Percentiles rank a stretch among this genome's conserved stretches.
Conservation (phyloP, 2,329 filamentous ascomycete species). For the Talaromyces sp. region DNA sequence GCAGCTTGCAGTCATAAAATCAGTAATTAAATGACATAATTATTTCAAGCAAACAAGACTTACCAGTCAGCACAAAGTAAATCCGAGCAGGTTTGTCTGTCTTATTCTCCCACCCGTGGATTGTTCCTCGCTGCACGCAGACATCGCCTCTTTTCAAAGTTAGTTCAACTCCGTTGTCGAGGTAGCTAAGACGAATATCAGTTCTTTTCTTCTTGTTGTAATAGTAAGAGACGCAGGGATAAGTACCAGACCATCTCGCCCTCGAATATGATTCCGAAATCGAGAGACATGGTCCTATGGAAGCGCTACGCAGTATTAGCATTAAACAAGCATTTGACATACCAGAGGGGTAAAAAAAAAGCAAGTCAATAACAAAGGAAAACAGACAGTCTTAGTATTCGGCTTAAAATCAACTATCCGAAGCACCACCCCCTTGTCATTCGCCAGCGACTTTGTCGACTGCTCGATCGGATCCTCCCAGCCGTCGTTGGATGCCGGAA, state of each 20-base stretch:
- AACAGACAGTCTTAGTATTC: slow-evolving; percentile 18
- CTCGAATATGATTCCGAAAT: slow-evolving; percentile 26
- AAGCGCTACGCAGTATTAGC: slow-evolving; percentile 17
- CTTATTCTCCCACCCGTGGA: slow-evolving; percentile 21
- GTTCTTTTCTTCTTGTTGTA: not conserved
- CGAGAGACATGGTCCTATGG: slow-evolving; percentile 22
- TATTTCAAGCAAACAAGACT: no score
- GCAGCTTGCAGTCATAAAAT: not conserved
- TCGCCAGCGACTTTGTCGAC: not conserved
- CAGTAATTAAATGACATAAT: no score
- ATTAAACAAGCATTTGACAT: slow-evolving; percentile 18
- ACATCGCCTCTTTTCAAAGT: slow-evolving; percentile 21
- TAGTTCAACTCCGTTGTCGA: slow-evolving; percentile 24
- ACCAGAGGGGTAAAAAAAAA: slow-evolving; percentile 6
- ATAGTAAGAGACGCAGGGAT: not conserved
- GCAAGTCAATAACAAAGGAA: not conserved
- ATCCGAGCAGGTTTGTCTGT: slow-evolving; percentile 14
- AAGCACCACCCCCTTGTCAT: not conserved
- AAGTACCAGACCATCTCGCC: slow-evolving; percentile 18
- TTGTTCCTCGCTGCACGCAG: slow-evolving; percentile 24
- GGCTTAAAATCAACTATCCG: slow-evolving; percentile 19
- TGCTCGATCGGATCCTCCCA: slow-evolving; percentile 5
- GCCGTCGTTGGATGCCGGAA: not conserved
- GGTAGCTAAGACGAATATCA: slow-evolving; percentile 12
- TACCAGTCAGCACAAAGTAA: slow-evolving; percentile 16